Conservation (phyloP, 306 rosid genomes). For the Luffa acutangula region DNA sequence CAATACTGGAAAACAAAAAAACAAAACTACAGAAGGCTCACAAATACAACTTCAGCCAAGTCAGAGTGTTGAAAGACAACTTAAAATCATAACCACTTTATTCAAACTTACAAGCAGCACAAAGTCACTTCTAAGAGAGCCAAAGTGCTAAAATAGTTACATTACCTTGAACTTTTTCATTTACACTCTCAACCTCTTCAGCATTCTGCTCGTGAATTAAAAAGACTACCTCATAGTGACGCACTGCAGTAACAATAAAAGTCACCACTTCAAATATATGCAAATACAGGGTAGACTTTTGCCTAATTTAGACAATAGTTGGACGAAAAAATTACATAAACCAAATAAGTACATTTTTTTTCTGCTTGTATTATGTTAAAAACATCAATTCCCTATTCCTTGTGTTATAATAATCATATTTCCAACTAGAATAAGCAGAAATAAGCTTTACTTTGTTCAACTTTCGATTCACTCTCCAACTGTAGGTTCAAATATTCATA, state of each 20-base stretch:
- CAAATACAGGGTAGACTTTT: background rate
- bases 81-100: background rate
- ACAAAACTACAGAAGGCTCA: background rate
- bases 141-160: background rate
- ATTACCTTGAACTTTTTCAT: conserved; percentile 66
- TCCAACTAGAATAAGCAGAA: background rate
- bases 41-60: background rate
- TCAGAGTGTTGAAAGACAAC: background rate
- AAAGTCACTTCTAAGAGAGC: background rate
- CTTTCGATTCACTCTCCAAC: conserved; percentile 40
- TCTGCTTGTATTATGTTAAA: background rate
- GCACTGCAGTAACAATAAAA: conserved; percentile 40
- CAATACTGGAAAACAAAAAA: background rate
- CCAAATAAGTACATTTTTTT: background rate
- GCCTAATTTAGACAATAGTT: background rate
- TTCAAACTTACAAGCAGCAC: background rate
- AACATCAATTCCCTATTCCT: background rate
- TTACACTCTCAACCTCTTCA: conserved; percentile 65
- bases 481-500: conserved; percentile 67
- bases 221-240: conserved; percentile 86
- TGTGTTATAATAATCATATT: background rate
- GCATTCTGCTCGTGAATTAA: conserved; percentile 72
- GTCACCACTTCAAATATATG: background rate
- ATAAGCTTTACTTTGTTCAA: conserved; percentile 49
- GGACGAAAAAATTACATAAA: background rate